These are phyloP conservation scores for Laburnicola sp. DNA, from an alignment of 2,329 filamentous ascomycete genomes.

Conservation along the genomic window DNA sequence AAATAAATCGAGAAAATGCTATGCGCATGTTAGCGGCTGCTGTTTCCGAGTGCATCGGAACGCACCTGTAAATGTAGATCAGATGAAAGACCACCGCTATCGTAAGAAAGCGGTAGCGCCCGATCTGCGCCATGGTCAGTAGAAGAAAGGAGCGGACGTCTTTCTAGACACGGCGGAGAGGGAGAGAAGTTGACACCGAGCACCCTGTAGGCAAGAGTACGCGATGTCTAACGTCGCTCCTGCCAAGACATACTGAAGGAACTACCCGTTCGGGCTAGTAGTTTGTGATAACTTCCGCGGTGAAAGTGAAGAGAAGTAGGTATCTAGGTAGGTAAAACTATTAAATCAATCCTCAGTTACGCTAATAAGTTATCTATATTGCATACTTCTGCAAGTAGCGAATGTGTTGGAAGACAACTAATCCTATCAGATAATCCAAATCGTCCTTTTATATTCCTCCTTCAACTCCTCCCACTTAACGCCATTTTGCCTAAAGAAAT, in stretches of 20 bases:
- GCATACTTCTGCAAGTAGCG: too few relatives aligned
- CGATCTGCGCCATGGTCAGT: conserved; percentile 56
- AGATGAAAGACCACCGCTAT: conserved; percentile 91
- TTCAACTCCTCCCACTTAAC: too few relatives aligned
- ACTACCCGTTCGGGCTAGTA: not conserved
- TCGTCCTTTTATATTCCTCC: too few relatives aligned
- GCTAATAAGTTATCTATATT: too few relatives aligned
- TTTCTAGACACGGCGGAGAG: conserved; percentile 24
- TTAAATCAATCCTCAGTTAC: too few relatives aligned
- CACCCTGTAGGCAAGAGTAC: conserved; percentile 30
- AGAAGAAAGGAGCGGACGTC: conserved; percentile 29
- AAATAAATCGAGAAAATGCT: conserved; percentile 99
- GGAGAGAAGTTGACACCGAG: conserved; percentile 24
- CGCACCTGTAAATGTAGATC: conserved; percentile 71
- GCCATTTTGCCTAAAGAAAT: too few relatives aligned
- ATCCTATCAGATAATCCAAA: too few relatives aligned
- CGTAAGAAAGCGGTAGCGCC: conserved; percentile 80
- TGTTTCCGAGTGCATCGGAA: conserved; percentile 1
- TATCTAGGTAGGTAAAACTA: too few relatives aligned
- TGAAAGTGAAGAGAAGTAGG: too few relatives aligned
- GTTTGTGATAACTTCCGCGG: too few relatives aligned
- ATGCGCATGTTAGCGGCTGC: conserved; percentile 9
- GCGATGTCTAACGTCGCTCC: conserved; percentile 6
- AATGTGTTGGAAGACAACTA: too few relatives aligned
- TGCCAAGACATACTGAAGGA: conserved; percentile 12